Evolutionary conservation across 2,329 filamentous ascomycete species (phyloP).

Genomic region (Alternaria conjuncta): DNA sequence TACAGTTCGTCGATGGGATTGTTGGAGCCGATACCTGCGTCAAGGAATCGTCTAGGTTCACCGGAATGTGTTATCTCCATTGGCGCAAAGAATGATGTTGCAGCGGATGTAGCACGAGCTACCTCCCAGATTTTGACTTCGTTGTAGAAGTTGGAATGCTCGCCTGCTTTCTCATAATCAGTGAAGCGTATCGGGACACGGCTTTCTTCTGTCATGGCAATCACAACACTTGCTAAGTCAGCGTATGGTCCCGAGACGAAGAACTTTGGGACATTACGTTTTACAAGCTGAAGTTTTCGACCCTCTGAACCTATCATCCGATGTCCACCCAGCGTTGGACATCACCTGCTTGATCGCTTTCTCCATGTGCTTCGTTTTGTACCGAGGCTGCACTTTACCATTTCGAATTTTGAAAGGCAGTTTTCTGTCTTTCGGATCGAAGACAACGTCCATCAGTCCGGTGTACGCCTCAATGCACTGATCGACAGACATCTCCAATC

Average conservation of each 20-base stretch:
- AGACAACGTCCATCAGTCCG: slow-evolving; percentile 11
- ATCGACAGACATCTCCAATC: slow-evolving; percentile 21
- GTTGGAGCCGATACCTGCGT: slow-evolving; percentile 49
- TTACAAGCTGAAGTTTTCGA: slow-evolving; percentile 6
- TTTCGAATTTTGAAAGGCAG: slow-evolving; percentile 6
- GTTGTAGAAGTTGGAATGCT: slow-evolving; percentile 14
- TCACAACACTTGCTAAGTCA: slow-evolving; percentile 8
- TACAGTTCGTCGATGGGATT: slow-evolving; percentile 53
- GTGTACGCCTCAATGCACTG: slow-evolving; percentile 19
- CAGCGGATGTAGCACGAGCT: not conserved
- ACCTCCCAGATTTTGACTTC: slow-evolving; percentile 31
- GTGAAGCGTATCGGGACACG: slow-evolving; percentile 6
- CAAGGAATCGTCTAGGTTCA: slow-evolving; percentile 46
- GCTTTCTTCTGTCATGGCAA: slow-evolving; percentile 8
- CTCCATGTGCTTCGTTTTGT: slow-evolving; percentile 19
- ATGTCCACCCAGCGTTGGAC: not conserved
- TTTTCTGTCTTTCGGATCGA: slow-evolving; percentile 10
- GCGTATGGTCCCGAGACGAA: not conserved
- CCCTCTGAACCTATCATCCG: slow-evolving; percentile 8
- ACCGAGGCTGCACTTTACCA: slow-evolving; percentile 15
- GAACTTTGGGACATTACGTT: not conserved
- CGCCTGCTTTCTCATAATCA: slow-evolving; percentile 5
- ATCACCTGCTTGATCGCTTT: slow-evolving; percentile 15
- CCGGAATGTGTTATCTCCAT: slow-evolving; percentile 37
- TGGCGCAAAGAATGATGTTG: slow-evolving; percentile 38